Conservation (phyloP, 129 eudicot species). For the Apium graveolens region DNA sequence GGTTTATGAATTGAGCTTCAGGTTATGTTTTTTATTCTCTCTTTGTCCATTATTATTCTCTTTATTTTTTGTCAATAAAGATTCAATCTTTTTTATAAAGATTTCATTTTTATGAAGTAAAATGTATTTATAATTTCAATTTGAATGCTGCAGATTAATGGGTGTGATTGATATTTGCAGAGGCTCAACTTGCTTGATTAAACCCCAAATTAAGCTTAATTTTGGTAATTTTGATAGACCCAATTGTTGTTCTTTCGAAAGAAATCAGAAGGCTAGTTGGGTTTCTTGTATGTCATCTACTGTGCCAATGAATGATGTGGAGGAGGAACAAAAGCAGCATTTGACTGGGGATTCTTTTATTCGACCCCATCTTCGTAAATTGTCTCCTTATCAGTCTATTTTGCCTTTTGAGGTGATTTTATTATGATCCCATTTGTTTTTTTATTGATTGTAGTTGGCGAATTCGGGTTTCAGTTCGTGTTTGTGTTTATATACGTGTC, state of each 20-base stretch:
- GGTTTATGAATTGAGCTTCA: too few relatives aligned
- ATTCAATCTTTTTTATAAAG: neutral
- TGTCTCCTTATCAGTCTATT: conserved; percentile 87
- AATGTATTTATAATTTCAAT: neutral
- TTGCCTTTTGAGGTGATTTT: conserved; percentile 79
- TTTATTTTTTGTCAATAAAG: neutral
- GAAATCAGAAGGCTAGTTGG: conserved; percentile 22
- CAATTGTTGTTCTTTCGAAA: conserved; percentile 19
- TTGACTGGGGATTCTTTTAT: conserved; percentile 84
- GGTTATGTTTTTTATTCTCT: too few relatives aligned
- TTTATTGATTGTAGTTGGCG: neutral
- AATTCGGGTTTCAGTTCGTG: neutral
- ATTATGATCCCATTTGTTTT: neutral
- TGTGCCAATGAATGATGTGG: conserved; percentile 19
- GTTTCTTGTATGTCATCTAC: conserved; percentile 50
- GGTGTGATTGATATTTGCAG: conserved; percentile 43
- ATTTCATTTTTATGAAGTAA: neutral
- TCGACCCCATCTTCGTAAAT: conserved; percentile 71
- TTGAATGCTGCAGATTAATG: conserved; percentile 35
- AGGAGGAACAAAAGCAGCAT: conserved; percentile 24
- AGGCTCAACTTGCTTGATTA: conserved; percentile 46
- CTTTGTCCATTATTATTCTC: too few relatives aligned
- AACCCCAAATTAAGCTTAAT: conserved; percentile 21
- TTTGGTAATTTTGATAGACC: conserved; percentile 18
- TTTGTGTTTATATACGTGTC: neutral